Evolutionary conservation across 1,139 yeast species (phyloP), one percentile per base, ranked within the genome.

Genomic region (Diutina neorugosa): DNA sequence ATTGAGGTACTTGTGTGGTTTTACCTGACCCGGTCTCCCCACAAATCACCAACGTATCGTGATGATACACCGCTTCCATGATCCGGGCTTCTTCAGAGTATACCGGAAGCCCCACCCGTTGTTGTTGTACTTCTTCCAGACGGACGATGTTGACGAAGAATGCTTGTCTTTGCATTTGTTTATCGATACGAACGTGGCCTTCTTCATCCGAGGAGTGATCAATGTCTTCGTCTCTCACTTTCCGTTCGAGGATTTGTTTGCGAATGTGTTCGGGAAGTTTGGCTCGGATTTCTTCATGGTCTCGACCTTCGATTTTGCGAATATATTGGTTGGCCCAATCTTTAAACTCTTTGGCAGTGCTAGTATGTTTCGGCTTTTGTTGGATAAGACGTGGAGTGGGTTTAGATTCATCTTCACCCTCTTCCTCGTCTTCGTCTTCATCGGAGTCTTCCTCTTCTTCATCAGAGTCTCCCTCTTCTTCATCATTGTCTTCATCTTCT

Each of bases 1-100:
- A 90, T 63, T 93, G 98, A 0, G 97, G 81, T 42, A 93, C 68
- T 66, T 93, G 98, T 0, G 98, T 93, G 0, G 98, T 91, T 64
- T 93, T 93, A 60, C 98, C 98, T 7, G 61, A 57, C 12, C 60
- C 61, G 4, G 60, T 86, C 63, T 85, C 93, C 73, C 98, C 98
- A 71, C 98, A 93, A 40, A 94, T 77, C 16, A 94, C 85, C 0
- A 91, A 82, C 58, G 94, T 86, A 62, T 91, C 97, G 64, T 93
- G 88, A 63, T 93, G 94, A 63, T 87, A 88, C 52, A 94, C 79
- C 1, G 97, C 96, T 65, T 94, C 99, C 97, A 94, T 90, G 52
- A 94, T 87, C 54, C 82, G 74, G 63, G 89, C 96, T 63, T 94
- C 99, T 66, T 90, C 96, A 8, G 85, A 84, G 58, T 80, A 88